phyloP scores from a whole-genome alignment of 495 filamentous ascomycete genomes.

The Hypoxylon cercidicola region DNA sequence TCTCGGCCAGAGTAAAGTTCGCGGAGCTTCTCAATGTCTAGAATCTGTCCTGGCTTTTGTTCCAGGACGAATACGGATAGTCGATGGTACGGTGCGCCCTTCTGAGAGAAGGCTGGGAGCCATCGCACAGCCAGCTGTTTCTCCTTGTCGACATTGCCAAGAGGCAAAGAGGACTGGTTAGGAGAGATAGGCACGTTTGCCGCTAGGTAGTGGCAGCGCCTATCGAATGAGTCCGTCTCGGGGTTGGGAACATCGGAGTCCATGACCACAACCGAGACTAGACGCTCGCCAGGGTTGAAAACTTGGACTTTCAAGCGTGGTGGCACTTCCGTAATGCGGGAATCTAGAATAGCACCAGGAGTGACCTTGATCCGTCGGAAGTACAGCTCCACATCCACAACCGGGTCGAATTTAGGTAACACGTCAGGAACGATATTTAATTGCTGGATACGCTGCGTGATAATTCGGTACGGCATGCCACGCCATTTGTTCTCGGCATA shows the following conservation, averaged over 20 bases:
- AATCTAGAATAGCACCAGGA: conserved; percentile 82
- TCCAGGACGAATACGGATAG: conserved; percentile 83
- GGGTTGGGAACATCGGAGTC: conserved; percentile 90
- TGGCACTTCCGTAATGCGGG: conserved; percentile 70
- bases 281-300: conserved; percentile 81
- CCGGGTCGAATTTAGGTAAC: conserved; percentile 83
- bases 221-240: conserved; percentile 78
- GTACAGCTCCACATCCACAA: conserved; percentile 78
- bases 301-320: conserved; percentile 84
- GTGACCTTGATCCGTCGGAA: conserved; percentile 74
- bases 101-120: conserved; percentile 86
- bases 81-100: conserved; percentile 91
- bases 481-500: conserved; percentile 90
- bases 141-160: conserved; percentile 59
- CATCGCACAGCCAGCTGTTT: conserved; percentile 79
- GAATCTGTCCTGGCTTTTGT: conserved; percentile 69
- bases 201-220: conserved; percentile 86
- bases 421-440: conserved; percentile 93
- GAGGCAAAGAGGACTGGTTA: conserved; percentile 56
- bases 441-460: conserved; percentile 87
- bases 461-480: conserved; percentile 71
- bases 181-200: conserved; percentile 66
- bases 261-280: conserved; percentile 85
- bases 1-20: conserved; percentile 64
- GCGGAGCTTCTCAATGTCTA: conserved; percentile 71